Evolutionary conservation across 495 filamentous ascomycete species (phyloP), one percentile per base, ranked within the genome.

Genomic region (Aspergillus olivimuriae): DNA sequence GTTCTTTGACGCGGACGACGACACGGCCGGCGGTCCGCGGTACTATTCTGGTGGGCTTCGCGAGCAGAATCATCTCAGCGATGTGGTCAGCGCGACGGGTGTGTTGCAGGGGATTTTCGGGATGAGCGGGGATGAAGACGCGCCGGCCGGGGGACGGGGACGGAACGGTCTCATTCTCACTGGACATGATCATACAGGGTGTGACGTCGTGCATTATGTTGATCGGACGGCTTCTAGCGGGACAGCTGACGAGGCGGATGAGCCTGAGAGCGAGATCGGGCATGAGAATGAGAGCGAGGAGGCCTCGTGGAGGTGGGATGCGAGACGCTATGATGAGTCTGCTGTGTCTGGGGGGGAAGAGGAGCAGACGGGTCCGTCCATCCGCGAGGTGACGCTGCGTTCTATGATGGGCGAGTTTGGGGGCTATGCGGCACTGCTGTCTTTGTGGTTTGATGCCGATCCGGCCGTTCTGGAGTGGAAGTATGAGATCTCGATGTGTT

Each of bases 401-500:
- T 94, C 88, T 52, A 96, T 98, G 92, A 98, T 98, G 92, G 92
- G 91, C 18, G 85, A 85, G 19, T 97, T 81, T 55, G 82, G 80
- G 15, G 92, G 92, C 4, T 89, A 94, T 60, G 90, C 88, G 0
- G 94, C 87, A 0, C 67, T 98, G 21, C 58, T 98, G 32, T 89
- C 82, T 31, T 70, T 84, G 2, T 98, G 94, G 94, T 97, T 89
- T 56, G 86, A 97, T 62, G 37, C 73, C 30, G 65, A 72, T 4
- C 53, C 52, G 0, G 67, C 55, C 7, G 49, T 39, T 34, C 50
- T 43, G 66, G 81, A 86, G 51, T 98, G 92, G 92, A 72, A 72
- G 50, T 86, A 86, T 39, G 87, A 87, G 44, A 89, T 89, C 55
- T 70, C 65, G 6, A 83, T 77, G 23, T 97, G 92, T 57, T 65